Percentiles rank a stretch among this genome's conserved stretches.
These are phyloP conservation scores for Psilocybe azurescens DNA, from an alignment of 768 basidiomycete genomes.

Conservation along the genomic window DNA sequence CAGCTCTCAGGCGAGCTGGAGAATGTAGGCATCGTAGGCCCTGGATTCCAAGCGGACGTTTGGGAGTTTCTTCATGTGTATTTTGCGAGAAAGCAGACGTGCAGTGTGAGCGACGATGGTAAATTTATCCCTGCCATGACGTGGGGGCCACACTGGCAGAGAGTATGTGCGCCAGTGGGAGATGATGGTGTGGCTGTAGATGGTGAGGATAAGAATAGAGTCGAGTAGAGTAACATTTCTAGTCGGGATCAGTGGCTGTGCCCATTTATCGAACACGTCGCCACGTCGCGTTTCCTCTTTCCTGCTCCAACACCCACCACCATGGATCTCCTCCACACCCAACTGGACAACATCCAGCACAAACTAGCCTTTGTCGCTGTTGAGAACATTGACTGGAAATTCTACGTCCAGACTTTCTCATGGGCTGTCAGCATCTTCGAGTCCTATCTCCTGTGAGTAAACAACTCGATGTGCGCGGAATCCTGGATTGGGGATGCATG, in stretches of 20 bases:
- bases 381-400: conserved; percentile 80
- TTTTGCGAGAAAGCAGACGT: no score
- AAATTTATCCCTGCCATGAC: no score
- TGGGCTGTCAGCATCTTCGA: conserved; percentile 87
- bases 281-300: conserved; percentile 28
- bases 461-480: background rate
- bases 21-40: no score
- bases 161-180: no score
- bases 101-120: no score
- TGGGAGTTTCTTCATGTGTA: no score
- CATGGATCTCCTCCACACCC: conserved; percentile 70
- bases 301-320: conserved; percentile 21
- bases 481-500: background rate
- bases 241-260: conserved; percentile 27
- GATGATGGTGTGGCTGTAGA: no score
- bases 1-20: no score
- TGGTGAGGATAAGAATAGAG: no score
- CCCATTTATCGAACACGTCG: conserved; percentile 28
- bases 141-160: no score
- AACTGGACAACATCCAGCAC: conserved; percentile 60
- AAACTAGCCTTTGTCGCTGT: conserved; percentile 74
- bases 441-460: conserved; percentile 80
- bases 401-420: conserved; percentile 78
- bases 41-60: no score
- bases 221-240: no score